A percentile compares a stretch with the other conserved stretches of the same genome.
Evolutionary conservation across 2,329 filamentous ascomycete species (phyloP).

Genomic region (Pleoardoris graminearum): DNA sequence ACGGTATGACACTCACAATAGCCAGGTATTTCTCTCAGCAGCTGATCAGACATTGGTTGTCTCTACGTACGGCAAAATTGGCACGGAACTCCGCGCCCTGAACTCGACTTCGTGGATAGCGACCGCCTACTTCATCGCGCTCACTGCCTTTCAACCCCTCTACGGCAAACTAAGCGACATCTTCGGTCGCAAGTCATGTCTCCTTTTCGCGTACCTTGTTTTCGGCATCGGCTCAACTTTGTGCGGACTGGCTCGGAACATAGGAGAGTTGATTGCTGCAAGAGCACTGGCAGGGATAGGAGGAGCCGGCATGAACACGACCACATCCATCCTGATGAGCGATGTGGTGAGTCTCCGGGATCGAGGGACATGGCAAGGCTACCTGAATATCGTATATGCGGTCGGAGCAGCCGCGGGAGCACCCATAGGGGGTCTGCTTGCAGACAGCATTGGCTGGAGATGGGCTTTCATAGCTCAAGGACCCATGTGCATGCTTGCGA

Average conservation of each 20-base stretch:
- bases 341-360: constrained; percentile 72
- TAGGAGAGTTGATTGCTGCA: constrained; percentile 67
- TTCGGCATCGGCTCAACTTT: constrained; percentile 67
- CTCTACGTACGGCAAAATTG: constrained; percentile 77
- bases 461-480: constrained; percentile 75
- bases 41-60: constrained; percentile 77
- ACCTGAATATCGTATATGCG: constrained; percentile 73
- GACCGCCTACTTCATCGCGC: constrained; percentile 68
- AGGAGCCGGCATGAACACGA: constrained; percentile 71
- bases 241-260: constrained; percentile 66
- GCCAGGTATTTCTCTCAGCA: constrained; percentile 70
- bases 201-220: constrained; percentile 66
- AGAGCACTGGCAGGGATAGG: constrained; percentile 67
- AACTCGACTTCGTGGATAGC: constrained; percentile 78
- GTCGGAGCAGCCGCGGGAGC: constrained; percentile 69
- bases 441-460: constrained; percentile 74
- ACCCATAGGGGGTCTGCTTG: constrained; percentile 70
- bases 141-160: constrained; percentile 74
- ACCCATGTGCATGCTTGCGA: constrained; percentile 68
- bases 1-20: background rate
- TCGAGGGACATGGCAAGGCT: constrained; percentile 73
- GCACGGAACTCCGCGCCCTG: constrained; percentile 72
- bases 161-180: constrained; percentile 74
- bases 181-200: constrained; percentile 67
- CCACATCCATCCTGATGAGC: constrained; percentile 69